Base-by-base conservation (phyloP, 495 filamentous ascomycete species). In the Aspergillus kassunensis region DNA sequence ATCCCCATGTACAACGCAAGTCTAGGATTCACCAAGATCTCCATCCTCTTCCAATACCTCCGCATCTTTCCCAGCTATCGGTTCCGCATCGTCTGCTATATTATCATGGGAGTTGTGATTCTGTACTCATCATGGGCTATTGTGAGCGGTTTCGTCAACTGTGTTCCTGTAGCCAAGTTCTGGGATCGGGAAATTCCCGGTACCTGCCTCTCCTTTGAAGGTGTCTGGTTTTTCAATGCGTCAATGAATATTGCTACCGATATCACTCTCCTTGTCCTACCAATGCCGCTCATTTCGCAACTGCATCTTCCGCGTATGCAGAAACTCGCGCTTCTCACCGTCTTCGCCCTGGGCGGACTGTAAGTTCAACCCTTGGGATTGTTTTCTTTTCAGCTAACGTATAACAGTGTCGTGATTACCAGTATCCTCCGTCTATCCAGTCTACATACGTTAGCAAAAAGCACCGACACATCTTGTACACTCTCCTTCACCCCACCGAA, bases 261-360 rank as follows among this genome's bases (percentile, higher is more conserved):
- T 57, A 27, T 83, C n/a, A 63, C 76, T 21, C 74, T 85, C 12
- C 72, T 83, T 4, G 44, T 74, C 3, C 45, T 84, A 24, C 82
- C 82, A 5, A 79, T 85, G 70, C 78, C 77, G 2, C 63, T 79
- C 0, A 70, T 85, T 33, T 74, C 68, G 31, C 58, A 71, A 10
- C 59, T 83, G 9, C 73, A 78, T 29, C 63, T 84, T 6, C 77
- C 74, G 1, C 64, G 59, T 13, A 62, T 62, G 35, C 80, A 83
- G 53, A 85, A 80, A 56, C 19, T 69, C 24, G 74, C 69, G 0
- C 57, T 85, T 11, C 67, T 81, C 44, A 57, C 72, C 16, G 71
- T 84, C 18, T 84, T 85, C 54, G 70, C 72, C 1, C 65, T 85
- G 0, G 82, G 83, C 47, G 73, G 69, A 56, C 72, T 82, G 59